phyloP scores from a whole-genome alignment of 257 asterid species.

The Perilla frutescens region DNA sequence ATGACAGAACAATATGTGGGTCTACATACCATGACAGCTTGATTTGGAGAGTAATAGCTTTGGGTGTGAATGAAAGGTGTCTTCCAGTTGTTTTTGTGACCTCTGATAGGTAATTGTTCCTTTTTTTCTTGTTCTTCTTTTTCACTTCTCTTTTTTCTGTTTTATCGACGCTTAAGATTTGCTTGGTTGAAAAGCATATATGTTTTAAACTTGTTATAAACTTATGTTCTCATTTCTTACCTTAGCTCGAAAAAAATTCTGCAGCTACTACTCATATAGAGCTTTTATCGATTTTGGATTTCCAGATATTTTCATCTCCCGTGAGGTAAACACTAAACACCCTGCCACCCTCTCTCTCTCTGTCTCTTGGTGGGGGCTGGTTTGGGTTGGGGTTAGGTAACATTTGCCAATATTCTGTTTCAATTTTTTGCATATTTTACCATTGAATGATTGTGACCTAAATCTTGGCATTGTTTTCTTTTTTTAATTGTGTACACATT shows the following conservation, averaged over 20 bases:
- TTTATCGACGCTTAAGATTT: slow-evolving; percentile 18
- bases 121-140: neutral
- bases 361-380: neutral
- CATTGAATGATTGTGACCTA: neutral
- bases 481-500: slow-evolving; percentile 2
- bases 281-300: slow-evolving; percentile 93
- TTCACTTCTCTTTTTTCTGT: neutral
- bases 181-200: slow-evolving; percentile 19
- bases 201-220: neutral
- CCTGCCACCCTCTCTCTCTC: neutral
- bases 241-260: slow-evolving; percentile 33
- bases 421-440: slow-evolving; percentile 6
- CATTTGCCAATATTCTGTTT: slow-evolving; percentile 6
- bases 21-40: slow-evolving; percentile 94
- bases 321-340: slow-evolving; percentile 76
- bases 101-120: slow-evolving; percentile 78
- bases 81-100: slow-evolving; percentile 84
- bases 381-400: no score
- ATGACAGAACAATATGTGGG: slow-evolving; percentile 72
- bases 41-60: slow-evolving; percentile 85
- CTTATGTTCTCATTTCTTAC: slow-evolving; percentile 16
- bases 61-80: slow-evolving; percentile 90
- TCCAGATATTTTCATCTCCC: slow-evolving; percentile 90
- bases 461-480: slow-evolving; percentile 8
- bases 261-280: slow-evolving; percentile 91